phyloP scores from a whole-genome alignment of 305 asterid species.

The Salvia sclarea region DNA sequence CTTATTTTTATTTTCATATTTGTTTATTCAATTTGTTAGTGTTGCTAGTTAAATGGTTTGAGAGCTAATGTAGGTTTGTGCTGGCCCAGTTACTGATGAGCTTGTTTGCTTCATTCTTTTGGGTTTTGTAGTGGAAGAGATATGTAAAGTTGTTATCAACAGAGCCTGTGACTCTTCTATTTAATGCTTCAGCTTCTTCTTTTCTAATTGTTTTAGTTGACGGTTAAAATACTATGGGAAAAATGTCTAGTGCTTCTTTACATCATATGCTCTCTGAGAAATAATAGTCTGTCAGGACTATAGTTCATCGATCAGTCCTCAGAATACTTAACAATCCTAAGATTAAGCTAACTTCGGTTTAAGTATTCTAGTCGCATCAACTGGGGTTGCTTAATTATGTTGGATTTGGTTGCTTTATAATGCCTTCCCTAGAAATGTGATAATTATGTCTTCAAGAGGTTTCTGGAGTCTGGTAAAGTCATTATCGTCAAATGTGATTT shows the following conservation, averaged over 20 bases:
- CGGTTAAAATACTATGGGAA: background rate
- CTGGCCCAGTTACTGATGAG: background rate
- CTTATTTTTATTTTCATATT: background rate
- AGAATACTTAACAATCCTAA: too few species aligned
- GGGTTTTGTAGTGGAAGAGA: background rate
- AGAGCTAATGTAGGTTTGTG: constrained; percentile 1
- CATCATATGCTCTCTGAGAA: background rate
- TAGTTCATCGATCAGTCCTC: background rate
- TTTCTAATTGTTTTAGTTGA: background rate
- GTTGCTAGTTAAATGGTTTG: background rate
- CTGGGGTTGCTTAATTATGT: constrained; percentile 4
- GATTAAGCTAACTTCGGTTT: too few species aligned
- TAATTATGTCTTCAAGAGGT: background rate
- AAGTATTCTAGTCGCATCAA: background rate
- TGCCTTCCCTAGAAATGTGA: too few species aligned
- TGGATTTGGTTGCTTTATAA: constrained; percentile 2
- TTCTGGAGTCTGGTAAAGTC: constrained; percentile 9
- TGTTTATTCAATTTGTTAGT: background rate
- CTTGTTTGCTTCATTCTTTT: background rate
- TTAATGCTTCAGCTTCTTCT: constrained; percentile 3
- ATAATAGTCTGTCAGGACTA: background rate
- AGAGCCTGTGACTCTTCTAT: constrained; percentile 11
- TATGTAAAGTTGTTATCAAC: background rate
- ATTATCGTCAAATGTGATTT: background rate
- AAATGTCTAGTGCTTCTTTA: background rate